Evolutionary conservation across 164 flowering plant genomes (phyloP), one percentile per base, ranked within the genome.

Genomic region (Cinnamomum chago): DNA sequence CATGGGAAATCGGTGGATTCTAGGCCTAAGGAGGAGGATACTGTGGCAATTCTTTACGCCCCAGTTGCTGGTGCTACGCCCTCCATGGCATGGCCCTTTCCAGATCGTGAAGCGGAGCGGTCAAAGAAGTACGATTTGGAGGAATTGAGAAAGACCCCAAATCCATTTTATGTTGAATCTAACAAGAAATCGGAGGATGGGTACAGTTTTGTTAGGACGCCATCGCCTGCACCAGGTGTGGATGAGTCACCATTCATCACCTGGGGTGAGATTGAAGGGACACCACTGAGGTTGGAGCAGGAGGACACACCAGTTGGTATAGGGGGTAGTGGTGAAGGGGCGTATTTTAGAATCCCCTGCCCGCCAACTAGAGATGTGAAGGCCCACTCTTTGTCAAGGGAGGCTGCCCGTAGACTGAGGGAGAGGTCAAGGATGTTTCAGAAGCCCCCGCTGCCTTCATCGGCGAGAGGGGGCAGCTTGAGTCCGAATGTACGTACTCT

Each of bases 201-300:
- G 17, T 95, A 92, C 81, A 92, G 83, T 51, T 95, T 79, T 83
- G 94, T 95, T 23, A 84, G 69, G 80, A 95, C 98, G 0, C 98
- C 98, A 0, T 93, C 98, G 2, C 98, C 97, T 47, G 93, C 92
- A 20, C 97, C 97, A 0, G 98, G 98, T 65, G 93, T 81, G 18
- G 95, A 90, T 78, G 98, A 83, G 72, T 95, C 98, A 1, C 98
- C 98, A 0, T 89, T 95, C 68, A 90, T 95, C 23, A 95, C 98
- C 15, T 95, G 98, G 98, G 98, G 98, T 50, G 99, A 95, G 82
- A 93, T 95, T 75, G 98, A 93, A 80, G 98, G 97, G 70, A 93
- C 97, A 0, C 98, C 98, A 0, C 69, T 95, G 88, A 86, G 98
- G 80, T 81, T 95, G 83, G 98, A 95, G 64, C 67, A 78, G 10